Conservation (phyloP, 257 asterid genomes). For the Pogostemon cablin region DNA sequence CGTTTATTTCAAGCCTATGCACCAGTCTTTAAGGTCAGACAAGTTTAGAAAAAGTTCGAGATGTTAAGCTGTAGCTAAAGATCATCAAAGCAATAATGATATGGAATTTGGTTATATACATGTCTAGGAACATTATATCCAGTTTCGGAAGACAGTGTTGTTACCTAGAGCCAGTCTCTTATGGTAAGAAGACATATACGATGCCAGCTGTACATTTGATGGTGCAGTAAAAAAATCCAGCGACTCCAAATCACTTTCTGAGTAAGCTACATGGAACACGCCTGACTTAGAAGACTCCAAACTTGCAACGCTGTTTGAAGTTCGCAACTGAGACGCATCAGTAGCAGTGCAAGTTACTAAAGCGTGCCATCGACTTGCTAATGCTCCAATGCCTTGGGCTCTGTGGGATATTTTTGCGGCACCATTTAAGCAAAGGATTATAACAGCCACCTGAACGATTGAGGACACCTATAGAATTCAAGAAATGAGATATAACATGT, state of each 20-base stretch:
- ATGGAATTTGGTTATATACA: not conserved
- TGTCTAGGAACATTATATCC: not conserved
- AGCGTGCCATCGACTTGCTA: constrained; percentile 82
- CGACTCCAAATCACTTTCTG: constrained; percentile 77
- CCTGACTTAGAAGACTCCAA: constrained; percentile 33
- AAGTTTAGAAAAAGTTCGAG: not conserved
- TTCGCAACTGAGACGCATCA: constrained; percentile 47
- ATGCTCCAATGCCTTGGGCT: constrained; percentile 72
- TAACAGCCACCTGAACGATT: constrained; percentile 68
- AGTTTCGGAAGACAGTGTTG: constrained; percentile 11
- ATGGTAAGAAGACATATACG: constrained; percentile 77
- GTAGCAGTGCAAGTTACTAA: constrained; percentile 57
- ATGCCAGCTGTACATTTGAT: constrained; percentile 55
- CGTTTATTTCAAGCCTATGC: not conserved
- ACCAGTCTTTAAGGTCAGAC: not conserved
- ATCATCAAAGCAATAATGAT: constrained; percentile 13
- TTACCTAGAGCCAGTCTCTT: constrained; percentile 84
- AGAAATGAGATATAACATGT: not conserved
- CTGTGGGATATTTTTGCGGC: constrained; percentile 84
- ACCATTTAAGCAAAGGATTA: constrained; percentile 70
- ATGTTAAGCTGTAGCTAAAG: not conserved
- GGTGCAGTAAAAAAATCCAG: constrained; percentile 57
- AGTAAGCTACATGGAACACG: constrained; percentile 43
- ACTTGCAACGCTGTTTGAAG: constrained; percentile 46
- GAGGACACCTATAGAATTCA: constrained; percentile 55